Conservation (phyloP, 257 asterid genomes). For the Nyctanthes arbortristis region DNA sequence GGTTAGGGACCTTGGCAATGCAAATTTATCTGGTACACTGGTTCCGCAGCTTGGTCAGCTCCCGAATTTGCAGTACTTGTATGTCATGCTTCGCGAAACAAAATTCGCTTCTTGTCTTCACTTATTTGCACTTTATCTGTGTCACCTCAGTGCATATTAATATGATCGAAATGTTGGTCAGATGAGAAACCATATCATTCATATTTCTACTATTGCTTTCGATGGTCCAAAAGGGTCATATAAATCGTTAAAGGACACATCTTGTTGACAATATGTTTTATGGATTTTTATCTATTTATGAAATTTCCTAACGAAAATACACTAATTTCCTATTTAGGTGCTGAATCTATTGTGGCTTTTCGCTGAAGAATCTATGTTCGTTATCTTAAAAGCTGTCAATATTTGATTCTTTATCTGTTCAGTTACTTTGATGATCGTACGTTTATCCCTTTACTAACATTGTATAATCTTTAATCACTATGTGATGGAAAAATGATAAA, state of each 20-base stretch:
- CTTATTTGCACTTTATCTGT: neutral
- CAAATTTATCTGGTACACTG: slow-evolving; percentile 83
- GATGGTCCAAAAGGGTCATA: neutral
- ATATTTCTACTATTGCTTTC: neutral
- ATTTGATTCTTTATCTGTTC: neutral
- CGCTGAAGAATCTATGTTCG: neutral
- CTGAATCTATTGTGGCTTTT: neutral
- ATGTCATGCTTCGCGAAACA: slow-evolving; percentile 38
- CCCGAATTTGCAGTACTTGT: slow-evolving; percentile 77
- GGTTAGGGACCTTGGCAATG: slow-evolving; percentile 95
- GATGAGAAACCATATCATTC: neutral
- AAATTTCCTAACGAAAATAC: no score
- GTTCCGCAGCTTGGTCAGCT: slow-evolving; percentile 94
- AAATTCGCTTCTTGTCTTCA: slow-evolving; percentile 10
- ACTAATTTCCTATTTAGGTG: neutral
- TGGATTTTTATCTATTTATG: neutral
- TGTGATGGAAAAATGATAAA: neutral
- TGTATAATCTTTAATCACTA: neutral
- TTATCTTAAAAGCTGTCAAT: neutral
- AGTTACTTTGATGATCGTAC: neutral
- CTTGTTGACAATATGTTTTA: neutral
- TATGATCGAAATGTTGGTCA: neutral
- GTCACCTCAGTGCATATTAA: neutral
- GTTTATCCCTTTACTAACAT: neutral
- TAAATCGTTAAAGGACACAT: neutral